Evolutionary conservation across 108 stramenopile genomes (phyloP), one percentile per base, ranked within the genome.

Genomic region (Cyclostephanos tholiformis): DNA sequence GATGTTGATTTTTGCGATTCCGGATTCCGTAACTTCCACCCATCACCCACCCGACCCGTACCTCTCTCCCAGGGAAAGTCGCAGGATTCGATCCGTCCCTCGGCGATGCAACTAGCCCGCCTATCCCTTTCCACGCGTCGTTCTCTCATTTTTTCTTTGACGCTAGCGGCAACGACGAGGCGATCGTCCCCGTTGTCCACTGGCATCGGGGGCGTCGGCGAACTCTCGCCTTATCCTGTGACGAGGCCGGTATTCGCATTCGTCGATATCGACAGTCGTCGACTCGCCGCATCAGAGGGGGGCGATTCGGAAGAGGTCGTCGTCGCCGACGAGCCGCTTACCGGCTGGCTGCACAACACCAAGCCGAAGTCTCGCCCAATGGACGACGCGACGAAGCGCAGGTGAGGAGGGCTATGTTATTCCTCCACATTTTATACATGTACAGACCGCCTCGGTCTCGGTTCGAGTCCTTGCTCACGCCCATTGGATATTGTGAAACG

Each of bases 261-360:
- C 25, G 53, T 55, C 53, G 25, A 22, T 36, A 36, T 36, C 36
- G 55, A 19, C 53, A 55, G 3, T 26, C 20, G 48, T 63, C 16
- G 2, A 58, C 44, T 55, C 53, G 32, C 58, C 44, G 19, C 64
- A 19, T 19, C 60, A 44, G 27, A 57, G 16, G 38, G 7, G 14
- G 32, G 46, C n/a, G 23, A 56, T 53, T 25, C 60, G 36, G 43
- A 57, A n/a, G 38, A 25, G 20, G 17, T 23, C 60, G 63, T 69
- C 39, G 72, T 59, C 16, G 63, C 69, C 39, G 72, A 58, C 16
- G 83, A 84, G 65, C 81, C 82, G 0, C 85, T 86, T 11, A 95
- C 94, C 0, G 94, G 94, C 52, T 95, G 94, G 94, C 77, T 95
- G 71, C 94, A 95, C 82, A 95, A 92, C 69, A 85, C 83, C 8